A percentile compares a stretch with the other conserved stretches of the same genome.
Evolutionary conservation across 2,329 filamentous ascomycete genomes (phyloP).

Genomic region (Bipolaris oryzae): DNA sequence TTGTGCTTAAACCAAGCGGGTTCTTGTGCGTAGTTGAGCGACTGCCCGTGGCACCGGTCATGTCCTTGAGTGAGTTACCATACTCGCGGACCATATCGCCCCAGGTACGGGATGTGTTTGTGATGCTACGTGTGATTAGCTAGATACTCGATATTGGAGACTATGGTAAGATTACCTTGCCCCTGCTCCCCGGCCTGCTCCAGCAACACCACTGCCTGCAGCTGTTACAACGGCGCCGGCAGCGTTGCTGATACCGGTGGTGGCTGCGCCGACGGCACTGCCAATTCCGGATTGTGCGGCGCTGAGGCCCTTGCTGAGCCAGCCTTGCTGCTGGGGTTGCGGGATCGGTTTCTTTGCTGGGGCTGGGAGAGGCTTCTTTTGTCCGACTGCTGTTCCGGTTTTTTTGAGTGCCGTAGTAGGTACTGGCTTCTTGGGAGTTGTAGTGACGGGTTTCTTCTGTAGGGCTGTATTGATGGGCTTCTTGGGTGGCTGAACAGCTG

Average conservation of each 20-base stretch:
- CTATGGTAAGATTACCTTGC: constrained; percentile 13
- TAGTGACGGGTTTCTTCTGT: constrained; percentile 25
- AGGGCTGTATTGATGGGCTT: constrained; percentile 24
- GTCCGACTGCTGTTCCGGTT: constrained; percentile 13
- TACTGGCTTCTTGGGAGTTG: constrained; percentile 7
- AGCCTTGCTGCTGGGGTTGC: constrained; percentile 49
- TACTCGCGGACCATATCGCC: constrained; percentile 57
- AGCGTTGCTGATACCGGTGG: constrained; percentile 53
- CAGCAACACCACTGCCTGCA: constrained; percentile 55
- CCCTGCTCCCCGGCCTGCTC: constrained; percentile 14
- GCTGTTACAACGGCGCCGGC: constrained; percentile 52
- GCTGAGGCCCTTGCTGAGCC: constrained; percentile 47
- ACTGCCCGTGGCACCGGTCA: constrained; percentile 52
- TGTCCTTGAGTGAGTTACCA: constrained; percentile 58
- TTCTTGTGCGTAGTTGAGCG: constrained; percentile 54
- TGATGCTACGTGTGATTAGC: constrained; percentile 43
- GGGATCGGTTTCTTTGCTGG: constrained; percentile 15
- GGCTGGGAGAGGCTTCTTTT: constrained; percentile 19
- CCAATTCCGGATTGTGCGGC: constrained; percentile 21
- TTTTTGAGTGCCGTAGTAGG: constrained; percentile 17
- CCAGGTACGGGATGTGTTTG: constrained; percentile 54
- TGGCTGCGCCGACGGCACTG: constrained; percentile 42
- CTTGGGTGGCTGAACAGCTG: constrained; percentile 21
- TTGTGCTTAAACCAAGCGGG: constrained; percentile 52
- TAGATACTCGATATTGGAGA: too few species aligned